Base-by-base conservation (phyloP, 2,329 filamentous ascomycete genomes). In the Fusarium sp. region DNA sequence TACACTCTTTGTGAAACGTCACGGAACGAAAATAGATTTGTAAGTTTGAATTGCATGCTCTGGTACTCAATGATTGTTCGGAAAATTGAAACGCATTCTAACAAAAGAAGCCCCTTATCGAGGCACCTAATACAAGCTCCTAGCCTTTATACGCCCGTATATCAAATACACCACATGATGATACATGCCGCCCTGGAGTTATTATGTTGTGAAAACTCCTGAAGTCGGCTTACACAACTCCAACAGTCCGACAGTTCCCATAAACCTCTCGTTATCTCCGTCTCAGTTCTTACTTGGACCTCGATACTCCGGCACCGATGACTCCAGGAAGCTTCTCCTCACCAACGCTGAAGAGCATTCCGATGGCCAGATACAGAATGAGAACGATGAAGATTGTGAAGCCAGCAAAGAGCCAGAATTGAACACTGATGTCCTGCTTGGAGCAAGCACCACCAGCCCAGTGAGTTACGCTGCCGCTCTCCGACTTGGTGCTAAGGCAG, bases 261-360 rank as follows among this genome's bases (percentile, higher is more conserved):
- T 58, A 57, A 24, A 34, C 50, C 45, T 28, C 36, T 51, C 46
- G 42, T 19, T 28, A 28, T 57, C 34, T 40, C 9, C 14, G 8
- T 8, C 44, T 51, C 38, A 73, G 19, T 44, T 49, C 49, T 76
- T 83, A 88, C 80, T 91, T 94, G 34, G 90, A 85, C 61, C 89
- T 88, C 69, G 91, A 92, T 38, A 99, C 95, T 68, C 96, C 96
- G 47, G 96, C 96, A n/a, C 94, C 94, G 79, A 99, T 94, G 10
- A 99, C 95, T 73, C 94, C 94, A 0, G 96, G 96, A 69, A 98
- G 84, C 81, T 94, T 92, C 83, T 97, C 90, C 78, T 92, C 88
- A 34, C 95, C 96, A 75, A 98, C 92, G 67, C 84, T 90, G 80
- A 91, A 96, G 55, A 99, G 80, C 85, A 97, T 83, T 7, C 91